Evolutionary conservation across 2,329 filamentous ascomycete genomes (phyloP), one percentile per base, ranked within the genome.

Genomic region (Nigrograna mackinnonii): DNA sequence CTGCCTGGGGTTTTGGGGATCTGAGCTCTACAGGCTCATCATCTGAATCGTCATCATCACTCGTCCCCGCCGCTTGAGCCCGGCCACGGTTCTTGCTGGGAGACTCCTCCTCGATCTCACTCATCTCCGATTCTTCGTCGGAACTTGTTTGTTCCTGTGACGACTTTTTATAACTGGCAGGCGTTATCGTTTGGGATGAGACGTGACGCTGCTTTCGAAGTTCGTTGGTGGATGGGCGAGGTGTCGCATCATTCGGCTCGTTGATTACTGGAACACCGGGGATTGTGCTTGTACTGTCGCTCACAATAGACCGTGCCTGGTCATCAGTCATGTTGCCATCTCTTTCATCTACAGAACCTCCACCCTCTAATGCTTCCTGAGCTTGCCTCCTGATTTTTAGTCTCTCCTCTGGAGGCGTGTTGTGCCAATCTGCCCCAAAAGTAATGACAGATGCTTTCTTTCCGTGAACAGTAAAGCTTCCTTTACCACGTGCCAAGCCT

Each of bases 401-500:
- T 20, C 67, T 50, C 50, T 70, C 67, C 39, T 69, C 68, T 17
- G 67, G 64, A 7, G 67, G 58, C 13, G 61, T 62, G 39, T 80
- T 86, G 58, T 92, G 86, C 74, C 96, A 85, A 56, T 96, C 92
- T n/a, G 85, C 84, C 6, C 91, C 91, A 64, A 99, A 95, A n/a
- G 89, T 95, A 54, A 99, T 89, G 42, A 99, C 89, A 1, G 91
- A 96, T 3, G 94, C 94, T 69, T 99, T 97, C 75, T 97, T 99
- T 47, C 94, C 92, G 61, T 99, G 94, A 4, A 99, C 85, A 4
- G 94, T 95, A 67, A 99, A 99, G 57, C 89, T 95, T 4, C 90
- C 90, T 11, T 88, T 83, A 11, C 87, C 86, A 35, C 94, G 84
- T 5, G 87, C 77, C 11, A 99, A 77, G 9, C 87, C 84, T 54